Base-by-base conservation (phyloP, 2,329 filamentous ascomycete genomes). In the Fusarium keratoplasticum region DNA sequence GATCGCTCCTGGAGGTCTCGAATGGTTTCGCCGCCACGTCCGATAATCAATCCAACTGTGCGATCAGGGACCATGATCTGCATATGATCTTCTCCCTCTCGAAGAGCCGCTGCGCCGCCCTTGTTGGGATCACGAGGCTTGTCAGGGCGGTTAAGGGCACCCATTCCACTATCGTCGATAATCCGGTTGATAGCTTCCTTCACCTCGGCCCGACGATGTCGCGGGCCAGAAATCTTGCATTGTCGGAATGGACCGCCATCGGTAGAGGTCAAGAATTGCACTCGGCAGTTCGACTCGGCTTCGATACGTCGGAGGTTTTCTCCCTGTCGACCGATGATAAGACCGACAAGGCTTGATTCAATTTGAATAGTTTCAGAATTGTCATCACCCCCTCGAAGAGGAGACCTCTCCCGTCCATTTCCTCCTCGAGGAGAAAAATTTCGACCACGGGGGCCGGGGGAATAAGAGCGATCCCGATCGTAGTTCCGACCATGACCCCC, bases 41-140 rank as follows among this genome's bases (percentile, higher is more conserved):
- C 95, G 80, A 98, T 98, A 77, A 98, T 98, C 54, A 98, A 87
- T 61, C 95, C 95, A 69, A 98, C 95, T 10, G 95, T 98, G 78
- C 95, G 92, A 84, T 98, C 95, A 55, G 95, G 95, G 20, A 98
- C 95, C 94, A 97, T 96, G 78, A 98, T 97, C 83, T 97, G 94
- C 80, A 95, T 91, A 80, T 92, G 94, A 77, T 96, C 93, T 82
- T 97, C 95, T 69, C 93, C 94, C 69, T 96, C 94, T 70, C 92
- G 90, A 68, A 94, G 86, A 50, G 89, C 87, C 61, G 82, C 76
- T 10, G 81, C 81, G n/a, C 81, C 83, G 16, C 83, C 82, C 66
- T 82, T 81, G 63, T 76, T 80, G 76, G 82, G 71, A 69, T 85
- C 83, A 33, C 83, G 83, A 40, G 82, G 75, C 69, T 85, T 84